Evolutionary conservation across 768 basidiomycete genomes (phyloP).

Genomic region (Asterophora parasitica): DNA sequence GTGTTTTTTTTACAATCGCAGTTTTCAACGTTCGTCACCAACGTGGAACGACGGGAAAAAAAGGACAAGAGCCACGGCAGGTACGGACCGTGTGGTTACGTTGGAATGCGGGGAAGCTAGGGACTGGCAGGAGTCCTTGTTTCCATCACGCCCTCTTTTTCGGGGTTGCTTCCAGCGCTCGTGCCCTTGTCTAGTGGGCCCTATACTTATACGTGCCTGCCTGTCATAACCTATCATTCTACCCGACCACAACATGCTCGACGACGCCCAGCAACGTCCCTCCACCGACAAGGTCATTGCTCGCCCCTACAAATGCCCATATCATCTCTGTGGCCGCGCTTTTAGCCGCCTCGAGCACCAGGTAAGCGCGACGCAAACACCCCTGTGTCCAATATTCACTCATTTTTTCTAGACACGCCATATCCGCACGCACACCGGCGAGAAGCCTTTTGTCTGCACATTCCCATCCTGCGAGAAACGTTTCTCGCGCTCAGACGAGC

Average conservation of each 20-base stretch:
- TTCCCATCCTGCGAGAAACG: constrained; percentile 96
- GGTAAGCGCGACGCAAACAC: constrained; percentile 35
- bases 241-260: constrained; percentile 16
- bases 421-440: constrained; percentile 96
- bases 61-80: not conserved
- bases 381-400: constrained; percentile 8
- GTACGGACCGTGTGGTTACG: not conserved
- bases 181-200: not conserved
- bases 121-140: constrained; percentile 1
- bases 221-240: constrained; percentile 2
- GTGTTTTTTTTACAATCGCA: not conserved
- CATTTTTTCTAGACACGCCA: constrained; percentile 74
- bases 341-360: constrained; percentile 97
- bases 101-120: constrained; percentile 1
- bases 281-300: constrained; percentile 31
- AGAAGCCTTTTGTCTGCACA: constrained; percentile 93
- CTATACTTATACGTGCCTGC: not conserved
- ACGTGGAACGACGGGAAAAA: not conserved
- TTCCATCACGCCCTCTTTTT: constrained; percentile 6
- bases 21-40: constrained; percentile 2
- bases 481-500: constrained; percentile 96
- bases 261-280: constrained; percentile 13
- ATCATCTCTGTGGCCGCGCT: constrained; percentile 84
- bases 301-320: constrained; percentile 95
- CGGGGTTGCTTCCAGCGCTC: constrained; percentile 1